phyloP scores from a whole-genome alignment of 2,329 filamentous ascomycete species.

The Alternaria infectoria region DNA sequence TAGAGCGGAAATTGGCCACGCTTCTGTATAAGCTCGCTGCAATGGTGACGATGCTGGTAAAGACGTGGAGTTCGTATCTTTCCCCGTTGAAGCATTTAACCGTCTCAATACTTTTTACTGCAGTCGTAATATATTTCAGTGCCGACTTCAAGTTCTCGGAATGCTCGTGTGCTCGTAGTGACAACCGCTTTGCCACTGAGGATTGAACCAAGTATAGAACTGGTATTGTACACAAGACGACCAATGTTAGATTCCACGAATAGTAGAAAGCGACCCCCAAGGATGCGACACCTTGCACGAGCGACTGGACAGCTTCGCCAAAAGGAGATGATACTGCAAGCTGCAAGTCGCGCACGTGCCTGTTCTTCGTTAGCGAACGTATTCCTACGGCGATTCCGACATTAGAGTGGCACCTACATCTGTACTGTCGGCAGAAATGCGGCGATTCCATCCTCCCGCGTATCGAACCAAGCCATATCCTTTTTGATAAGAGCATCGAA shows the following conservation, averaged over 20 bases:
- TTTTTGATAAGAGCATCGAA: slow-evolving; percentile 74
- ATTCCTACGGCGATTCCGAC: background rate
- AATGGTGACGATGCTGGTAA: slow-evolving; percentile 61
- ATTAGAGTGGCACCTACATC: slow-evolving; percentile 62
- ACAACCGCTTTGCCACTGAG: slow-evolving; percentile 66
- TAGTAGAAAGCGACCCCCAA: slow-evolving; percentile 75
- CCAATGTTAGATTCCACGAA: slow-evolving; percentile 83
- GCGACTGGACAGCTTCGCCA: slow-evolving; percentile 70
- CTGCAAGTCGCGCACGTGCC: slow-evolving; percentile 83
- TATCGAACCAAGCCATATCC: slow-evolving; percentile 84
- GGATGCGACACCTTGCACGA: slow-evolving; percentile 69
- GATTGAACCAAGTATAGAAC: slow-evolving; percentile 67
- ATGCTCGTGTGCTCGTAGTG: slow-evolving; percentile 72
- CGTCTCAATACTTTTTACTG: slow-evolving; percentile 76
- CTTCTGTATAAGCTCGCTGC: slow-evolving; percentile 69
- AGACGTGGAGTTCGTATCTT: slow-evolving; percentile 71
- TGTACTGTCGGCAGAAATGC: slow-evolving; percentile 76
- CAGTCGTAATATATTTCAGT: slow-evolving; percentile 73
- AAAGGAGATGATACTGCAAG: slow-evolving; percentile 79
- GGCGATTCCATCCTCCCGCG: slow-evolving; percentile 71
- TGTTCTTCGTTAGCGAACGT: slow-evolving; percentile 46
- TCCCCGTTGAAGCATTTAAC: slow-evolving; percentile 88
- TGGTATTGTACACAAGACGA: slow-evolving; percentile 76
- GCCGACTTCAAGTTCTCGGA: slow-evolving; percentile 71
- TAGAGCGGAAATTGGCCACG: slow-evolving; percentile 71